Evolutionary conservation across 331 rosid species (phyloP), one percentile per base, ranked within the genome.

Genomic region (Quercus lobata): DNA sequence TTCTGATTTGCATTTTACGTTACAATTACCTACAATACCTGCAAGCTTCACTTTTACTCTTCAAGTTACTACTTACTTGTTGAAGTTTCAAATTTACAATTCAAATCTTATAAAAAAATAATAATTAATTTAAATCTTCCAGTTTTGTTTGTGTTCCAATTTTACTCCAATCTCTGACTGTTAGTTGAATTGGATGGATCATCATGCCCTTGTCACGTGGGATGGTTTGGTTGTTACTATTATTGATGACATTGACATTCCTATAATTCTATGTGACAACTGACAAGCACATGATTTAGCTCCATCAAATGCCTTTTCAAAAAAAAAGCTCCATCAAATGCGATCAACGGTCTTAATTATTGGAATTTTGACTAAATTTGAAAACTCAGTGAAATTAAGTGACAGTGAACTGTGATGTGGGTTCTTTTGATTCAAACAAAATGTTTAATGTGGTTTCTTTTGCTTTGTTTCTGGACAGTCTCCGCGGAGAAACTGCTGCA

Each of bases 401-500:
- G 72, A 5, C 54, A 12, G 54, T 49, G 54, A 49, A 49, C 54
- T 49, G 18, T 14, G 17, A 16, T 72, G 57, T 72, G 16, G 66
- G 25, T 58, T 18, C 25, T 58, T n/a, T 58, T 58, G 66, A 22
- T 70, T 70, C 15, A 49, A 52, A 18, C 61, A 72, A n/a, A 19
- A 9, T 83, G 68, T 32, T 29, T 53, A 58, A 84, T 49, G 41
- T 15, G 66, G 30, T 86, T 73, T 75, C 18, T 49, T 69, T 79
- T 70, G 66, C 72, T 75, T 53, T 46, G 61, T 75, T 60, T 66
- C 44, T 19, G 32, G 77, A 49, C 90, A 96, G 99, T 89, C 97
- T 10, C 99, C 99, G 16, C 86, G 98, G 76, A 90, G 98, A 84
- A 96, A 90, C 70, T 96, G 99, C 83, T 96, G 99, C 91, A 86